These are phyloP conservation scores for Pyricularia pennisetigena DNA, from an alignment of 2,329 filamentous ascomycete species.

Conservation along the genomic window DNA sequence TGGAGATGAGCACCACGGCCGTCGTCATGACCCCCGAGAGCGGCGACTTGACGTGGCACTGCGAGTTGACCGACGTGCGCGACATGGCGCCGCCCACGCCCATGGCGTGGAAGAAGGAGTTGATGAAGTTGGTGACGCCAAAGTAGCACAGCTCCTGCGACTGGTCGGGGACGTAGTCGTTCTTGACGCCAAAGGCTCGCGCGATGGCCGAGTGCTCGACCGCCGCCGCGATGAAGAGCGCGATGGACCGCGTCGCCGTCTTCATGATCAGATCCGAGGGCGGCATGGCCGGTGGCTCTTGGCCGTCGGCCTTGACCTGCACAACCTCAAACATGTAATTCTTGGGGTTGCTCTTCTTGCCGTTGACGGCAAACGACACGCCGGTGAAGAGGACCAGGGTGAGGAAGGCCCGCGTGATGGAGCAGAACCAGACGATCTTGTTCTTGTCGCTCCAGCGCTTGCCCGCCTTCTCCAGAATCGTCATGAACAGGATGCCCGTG, in stretches of 20 bases:
- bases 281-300: constrained; percentile 38
- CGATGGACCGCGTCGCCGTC: constrained; percentile 43
- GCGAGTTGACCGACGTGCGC: constrained; percentile 56
- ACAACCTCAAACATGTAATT: constrained; percentile 47
- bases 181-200: constrained; percentile 51
- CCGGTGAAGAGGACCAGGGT: constrained; percentile 52
- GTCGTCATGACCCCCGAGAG: constrained; percentile 51
- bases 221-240: constrained; percentile 49
- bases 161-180: constrained; percentile 53
- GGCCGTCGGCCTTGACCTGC: constrained; percentile 45
- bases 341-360: constrained; percentile 24
- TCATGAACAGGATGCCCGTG: constrained; percentile 43
- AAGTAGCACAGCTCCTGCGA: constrained; percentile 57
- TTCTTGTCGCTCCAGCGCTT: constrained; percentile 48
- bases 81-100: constrained; percentile 57
- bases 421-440: constrained; percentile 46
- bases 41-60: constrained; percentile 52
- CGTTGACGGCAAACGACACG: constrained; percentile 54
- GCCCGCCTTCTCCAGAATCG: constrained; percentile 45
- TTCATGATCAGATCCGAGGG: constrained; percentile 36
- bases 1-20: constrained; percentile 49
- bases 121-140: constrained; percentile 52
- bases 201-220: constrained; percentile 57
- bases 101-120: constrained; percentile 56
- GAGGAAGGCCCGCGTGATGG: constrained; percentile 50